Conservation (phyloP, 768 basidiomycete genomes). For the Terana coerulea region DNA sequence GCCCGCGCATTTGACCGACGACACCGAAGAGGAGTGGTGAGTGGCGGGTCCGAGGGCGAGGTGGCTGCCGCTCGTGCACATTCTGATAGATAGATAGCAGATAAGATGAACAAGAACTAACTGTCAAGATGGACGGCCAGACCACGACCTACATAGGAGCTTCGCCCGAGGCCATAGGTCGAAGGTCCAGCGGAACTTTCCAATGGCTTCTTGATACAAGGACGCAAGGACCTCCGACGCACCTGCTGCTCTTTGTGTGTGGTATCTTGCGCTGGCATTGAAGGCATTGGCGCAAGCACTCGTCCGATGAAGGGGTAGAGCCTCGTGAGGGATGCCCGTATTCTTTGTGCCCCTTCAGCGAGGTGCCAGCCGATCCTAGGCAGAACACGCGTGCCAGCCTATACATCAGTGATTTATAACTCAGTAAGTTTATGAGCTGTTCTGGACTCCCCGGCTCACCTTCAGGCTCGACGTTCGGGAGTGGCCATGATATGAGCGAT, state of each 20-base stretch:
- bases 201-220: not conserved
- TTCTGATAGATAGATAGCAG: slow-evolving; percentile 1
- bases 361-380: not conserved
- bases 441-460: too few relatives aligned
- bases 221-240: not conserved
- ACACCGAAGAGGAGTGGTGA: too few relatives aligned
- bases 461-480: too few relatives aligned
- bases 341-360: not conserved
- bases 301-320: not conserved
- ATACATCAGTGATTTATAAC: too few relatives aligned
- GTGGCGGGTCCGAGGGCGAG: too few relatives aligned
- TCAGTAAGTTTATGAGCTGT: too few relatives aligned
- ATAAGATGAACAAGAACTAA: not conserved
- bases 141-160: not conserved
- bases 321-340: too few relatives aligned
- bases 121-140: not conserved
- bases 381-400: too few relatives aligned
- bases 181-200: slow-evolving; percentile 1
- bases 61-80: not conserved
- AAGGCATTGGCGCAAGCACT: not conserved
- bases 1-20: not conserved
- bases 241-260: not conserved
- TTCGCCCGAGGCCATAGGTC: not conserved
- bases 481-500: too few relatives aligned
- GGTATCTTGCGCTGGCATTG: not conserved